phyloP scores from a whole-genome alignment of 2,329 filamentous ascomycete species.

The Pyricularia sp. region DNA sequence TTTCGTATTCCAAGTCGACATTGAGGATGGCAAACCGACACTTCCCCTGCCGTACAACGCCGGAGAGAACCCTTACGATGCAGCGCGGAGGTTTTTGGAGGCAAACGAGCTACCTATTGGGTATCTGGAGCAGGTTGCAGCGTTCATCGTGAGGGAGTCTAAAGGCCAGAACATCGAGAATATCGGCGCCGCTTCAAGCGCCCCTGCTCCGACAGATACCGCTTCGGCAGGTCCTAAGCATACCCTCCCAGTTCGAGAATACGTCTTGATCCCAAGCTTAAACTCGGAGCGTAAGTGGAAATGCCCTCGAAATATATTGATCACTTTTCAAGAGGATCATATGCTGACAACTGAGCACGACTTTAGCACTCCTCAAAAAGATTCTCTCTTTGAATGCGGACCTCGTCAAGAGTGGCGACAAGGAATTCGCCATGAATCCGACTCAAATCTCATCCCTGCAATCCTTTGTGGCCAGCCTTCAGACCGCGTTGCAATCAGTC shows the following conservation, averaged over 20 bases:
- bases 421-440: slow-evolving; percentile 65
- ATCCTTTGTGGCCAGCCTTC: slow-evolving; percentile 40
- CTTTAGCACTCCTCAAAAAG: slow-evolving; percentile 32
- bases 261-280: slow-evolving; percentile 52
- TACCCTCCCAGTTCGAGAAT: slow-evolving; percentile 67
- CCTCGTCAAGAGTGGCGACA: slow-evolving; percentile 61
- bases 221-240: background rate
- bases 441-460: slow-evolving; percentile 35
- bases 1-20: slow-evolving; percentile 93
- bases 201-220: background rate
- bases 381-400: slow-evolving; percentile 65
- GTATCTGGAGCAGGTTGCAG: slow-evolving; percentile 85
- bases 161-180: slow-evolving; percentile 40
- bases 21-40: slow-evolving; percentile 86
- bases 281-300: slow-evolving; percentile 46
- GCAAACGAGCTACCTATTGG: slow-evolving; percentile 80
- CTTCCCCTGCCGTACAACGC: slow-evolving; percentile 92
- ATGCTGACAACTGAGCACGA: slow-evolving; percentile 27
- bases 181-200: background rate
- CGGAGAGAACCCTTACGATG: slow-evolving; percentile 85
- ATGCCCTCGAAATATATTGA: background rate
- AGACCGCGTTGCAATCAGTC: slow-evolving; percentile 35
- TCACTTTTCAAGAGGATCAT: background rate
- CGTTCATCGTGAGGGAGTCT: slow-evolving; percentile 87
- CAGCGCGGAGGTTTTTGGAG: slow-evolving; percentile 81